Base-by-base conservation (phyloP, 139 green algal species). In the Ulvella scutata region DNA sequence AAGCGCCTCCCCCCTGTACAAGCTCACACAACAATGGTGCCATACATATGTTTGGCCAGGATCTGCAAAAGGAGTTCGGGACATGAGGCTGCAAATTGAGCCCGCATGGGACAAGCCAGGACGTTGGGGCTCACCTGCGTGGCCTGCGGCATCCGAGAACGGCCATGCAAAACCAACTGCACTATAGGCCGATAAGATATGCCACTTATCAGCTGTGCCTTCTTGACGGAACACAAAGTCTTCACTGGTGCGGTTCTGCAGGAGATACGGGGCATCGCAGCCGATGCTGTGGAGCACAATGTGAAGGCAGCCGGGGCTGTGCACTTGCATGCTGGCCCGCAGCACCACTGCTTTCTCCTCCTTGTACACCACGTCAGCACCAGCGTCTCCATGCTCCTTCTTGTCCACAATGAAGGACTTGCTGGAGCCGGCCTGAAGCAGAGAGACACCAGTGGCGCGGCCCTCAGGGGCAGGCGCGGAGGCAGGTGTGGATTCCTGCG, bases 281-380 rank as follows among this genome's bases (percentile, higher is more conserved):
- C 51, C 51, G 51, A 67, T 29, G 33, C n/a, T 67, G 51, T 67
- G 51, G n/a, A 67, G 51, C n/a, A 67, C 33, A 26, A 67, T 29
- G 51, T 67, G 51, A n/a, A 67, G 51, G 51, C 51, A 67, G 13
- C 51, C 51, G n/a, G 51, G 51, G 51, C 51, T 67, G 51, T 67
- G 51, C 51, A 67, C 51, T 29, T 67, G 51, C 51, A 67, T 67
- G 51, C 51, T 67, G 6, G 33, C 51, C 51, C 51, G 51, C 51
- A 67, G 9, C 9, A 67, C 51, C 20, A 26, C 51, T 34, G 51
- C 51, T 6, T 36, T 6, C 51, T 67, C 9, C 13, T 67, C 51
- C 51, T 67, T 6, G n/a, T n/a, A n/a, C n/a, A n/a, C n/a, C n/a
- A n/a, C n/a, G n/a, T n/a, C n/a, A n/a, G n/a, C n/a, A n/a, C n/a